Conservation (phyloP, 1,139 yeast genomes). For the Suhomyces guaymorum region DNA sequence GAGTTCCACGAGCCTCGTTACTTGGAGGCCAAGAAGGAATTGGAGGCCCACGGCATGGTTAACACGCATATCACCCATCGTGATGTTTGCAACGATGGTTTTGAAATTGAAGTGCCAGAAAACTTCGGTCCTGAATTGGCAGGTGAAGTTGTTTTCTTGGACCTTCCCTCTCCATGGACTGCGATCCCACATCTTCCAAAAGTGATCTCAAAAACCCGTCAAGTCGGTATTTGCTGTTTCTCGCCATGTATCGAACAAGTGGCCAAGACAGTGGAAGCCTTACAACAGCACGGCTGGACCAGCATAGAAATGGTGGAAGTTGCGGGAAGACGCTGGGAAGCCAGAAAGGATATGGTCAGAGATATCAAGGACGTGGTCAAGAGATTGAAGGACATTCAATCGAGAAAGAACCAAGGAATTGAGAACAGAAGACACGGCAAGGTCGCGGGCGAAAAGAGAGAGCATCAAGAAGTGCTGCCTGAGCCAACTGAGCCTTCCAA, state of each 20-base stretch:
- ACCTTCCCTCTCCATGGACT: slow-evolving; percentile 96
- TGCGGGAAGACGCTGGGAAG: slow-evolving; percentile 84
- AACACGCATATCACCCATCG: slow-evolving; percentile 72
- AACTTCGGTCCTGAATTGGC: slow-evolving; percentile 25
- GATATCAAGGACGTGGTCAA: slow-evolving; percentile 78
- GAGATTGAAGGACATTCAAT: slow-evolving; percentile 77
- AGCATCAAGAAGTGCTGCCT: slow-evolving; percentile 17
- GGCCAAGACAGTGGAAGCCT: slow-evolving; percentile 72
- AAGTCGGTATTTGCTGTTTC: slow-evolving; percentile 83
- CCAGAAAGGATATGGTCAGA: slow-evolving; percentile 85
- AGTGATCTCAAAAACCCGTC: slow-evolving; percentile 56
- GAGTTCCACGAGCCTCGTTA: slow-evolving; percentile 90
- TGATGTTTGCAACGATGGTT: slow-evolving; percentile 90
- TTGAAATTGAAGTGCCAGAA: slow-evolving; percentile 50
- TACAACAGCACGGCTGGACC: slow-evolving; percentile 81
- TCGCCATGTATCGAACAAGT: slow-evolving; percentile 99
- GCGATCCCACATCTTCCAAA: slow-evolving; percentile 76
- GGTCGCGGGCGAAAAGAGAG: slow-evolving; percentile 21
- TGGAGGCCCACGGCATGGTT: slow-evolving; percentile 62
- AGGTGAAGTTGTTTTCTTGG: slow-evolving; percentile 68
- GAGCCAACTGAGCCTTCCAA: slow-evolving; percentile 16
- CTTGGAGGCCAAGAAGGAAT: slow-evolving; percentile 75
- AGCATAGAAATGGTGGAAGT: slow-evolving; percentile 92
- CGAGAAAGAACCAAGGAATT: slow-evolving; percentile 72
- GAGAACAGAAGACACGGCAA: slow-evolving; percentile 49